Evolutionary conservation across 2,329 filamentous ascomycete genomes (phyloP).

Genomic region (Cordyceps cateniannulata): DNA sequence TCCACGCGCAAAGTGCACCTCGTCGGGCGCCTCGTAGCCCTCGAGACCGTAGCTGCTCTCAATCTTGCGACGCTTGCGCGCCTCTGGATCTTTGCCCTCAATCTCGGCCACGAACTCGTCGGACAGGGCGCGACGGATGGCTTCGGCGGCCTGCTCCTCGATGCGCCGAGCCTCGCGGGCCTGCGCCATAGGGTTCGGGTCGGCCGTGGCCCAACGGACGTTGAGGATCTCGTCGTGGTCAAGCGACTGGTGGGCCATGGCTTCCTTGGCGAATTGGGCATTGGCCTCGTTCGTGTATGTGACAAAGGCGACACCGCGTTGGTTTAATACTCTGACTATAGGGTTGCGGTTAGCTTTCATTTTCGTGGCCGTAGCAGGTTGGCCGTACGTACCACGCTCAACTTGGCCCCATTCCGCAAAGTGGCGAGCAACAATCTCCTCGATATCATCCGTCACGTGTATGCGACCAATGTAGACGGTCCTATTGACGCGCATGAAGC

Average conservation of each 20-base stretch:
- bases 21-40: slow-evolving; percentile 90
- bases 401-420: slow-evolving; percentile 96
- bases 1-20: slow-evolving; percentile 84
- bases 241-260: slow-evolving; percentile 90
- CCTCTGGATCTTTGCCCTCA: slow-evolving; percentile 82
- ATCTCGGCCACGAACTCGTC: slow-evolving; percentile 90
- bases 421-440: slow-evolving; percentile 89
- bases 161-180: slow-evolving; percentile 82
- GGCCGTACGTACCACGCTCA: slow-evolving; percentile 54
- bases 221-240: slow-evolving; percentile 92
- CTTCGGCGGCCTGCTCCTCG: slow-evolving; percentile 94
- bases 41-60: slow-evolving; percentile 84
- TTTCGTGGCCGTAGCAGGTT: not conserved
- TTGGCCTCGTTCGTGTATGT: slow-evolving; percentile 91
- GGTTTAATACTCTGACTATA: slow-evolving; percentile 71
- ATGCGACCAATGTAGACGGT: slow-evolving; percentile 92
- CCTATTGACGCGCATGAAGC: slow-evolving; percentile 87
- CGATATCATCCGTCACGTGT: slow-evolving; percentile 93
- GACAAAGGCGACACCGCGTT: slow-evolving; percentile 85
- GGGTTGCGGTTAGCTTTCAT: not conserved
- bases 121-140: slow-evolving; percentile 79
- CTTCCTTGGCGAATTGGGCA: slow-evolving; percentile 81
- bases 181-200: slow-evolving; percentile 92
- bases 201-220: slow-evolving; percentile 92
- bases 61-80: slow-evolving; percentile 80